Evolutionary conservation across 306 rosid species (phyloP), one percentile per base, ranked within the genome.

Genomic region (Vigna unguiculata): DNA sequence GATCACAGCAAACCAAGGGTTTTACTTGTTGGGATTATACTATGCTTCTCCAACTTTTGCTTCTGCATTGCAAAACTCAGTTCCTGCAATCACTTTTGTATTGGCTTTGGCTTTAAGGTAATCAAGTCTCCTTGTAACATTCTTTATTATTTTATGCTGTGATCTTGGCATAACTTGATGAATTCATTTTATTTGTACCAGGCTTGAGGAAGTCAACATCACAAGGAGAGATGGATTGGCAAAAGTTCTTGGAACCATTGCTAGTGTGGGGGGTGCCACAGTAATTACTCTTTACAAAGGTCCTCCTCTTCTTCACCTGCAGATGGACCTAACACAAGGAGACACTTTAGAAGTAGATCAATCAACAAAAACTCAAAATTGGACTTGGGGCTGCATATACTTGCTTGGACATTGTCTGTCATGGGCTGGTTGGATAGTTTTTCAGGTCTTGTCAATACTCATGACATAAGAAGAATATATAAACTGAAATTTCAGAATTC

Each of bases 371-470:
- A 7, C 32, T 41, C 90, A 88, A 71, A 88, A 88, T 58, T 85
- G 93, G 91, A 86, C 83, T 32, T 85, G 81, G 88, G 91, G 93
- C 76, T 87, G 96, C 78, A 75, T 90, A 14, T 90, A 80, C 84
- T 82, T 90, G 81, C 75, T 88, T 81, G 91, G 90, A 41, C 93
- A 90, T 81, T 88, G 93, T 80, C 76, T 90, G 36, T 81, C 91
- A 36, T 90, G 96, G 93, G 93, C 96, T 80, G 90, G 87, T 9
- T 90, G 93, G 96, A 85, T 90, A 78, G 96, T 90, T 74, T 83
- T 90, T 81, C 96, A 86, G 92, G 96, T 90, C 69, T 70, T 43
- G 36, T 55, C 54, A 20, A 58, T 74, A 3, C 52, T 55, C 55
- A 34, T 72, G 36, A 14, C 19, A 58, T 40, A 54, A 2, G 34